A percentile compares a stretch with the other conserved stretches of the same genome.
Conservation (phyloP, 805 yeast genomes). For the Spathaspora girioi region DNA sequence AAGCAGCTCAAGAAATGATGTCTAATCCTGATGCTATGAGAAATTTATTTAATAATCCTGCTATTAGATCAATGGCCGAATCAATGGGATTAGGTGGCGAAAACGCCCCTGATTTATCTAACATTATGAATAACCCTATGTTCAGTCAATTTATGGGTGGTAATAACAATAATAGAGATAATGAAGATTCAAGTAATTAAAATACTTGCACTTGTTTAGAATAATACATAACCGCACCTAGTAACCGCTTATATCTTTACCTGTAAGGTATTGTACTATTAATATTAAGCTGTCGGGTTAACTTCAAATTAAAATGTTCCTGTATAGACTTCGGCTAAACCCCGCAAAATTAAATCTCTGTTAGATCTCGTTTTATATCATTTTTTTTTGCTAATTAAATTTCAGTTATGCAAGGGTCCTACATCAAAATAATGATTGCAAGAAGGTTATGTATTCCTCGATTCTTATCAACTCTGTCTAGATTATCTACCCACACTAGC, state of each 20-base stretch:
- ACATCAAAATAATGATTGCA: background rate
- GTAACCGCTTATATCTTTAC: too few relatives aligned
- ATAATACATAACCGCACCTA: too few relatives aligned
- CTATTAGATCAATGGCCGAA: slow-evolving; percentile 79
- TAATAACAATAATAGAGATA: slow-evolving; percentile 1
- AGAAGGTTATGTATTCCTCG: background rate
- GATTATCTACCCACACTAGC: background rate
- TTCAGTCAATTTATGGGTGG: slow-evolving; percentile 68
- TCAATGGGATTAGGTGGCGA: slow-evolving; percentile 67
- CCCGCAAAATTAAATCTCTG: too few relatives aligned
- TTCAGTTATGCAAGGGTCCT: background rate
- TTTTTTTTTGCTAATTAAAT: too few relatives aligned
- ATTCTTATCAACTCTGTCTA: background rate
- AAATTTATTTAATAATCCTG: slow-evolving; percentile 76
- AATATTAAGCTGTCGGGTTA: too few relatives aligned
- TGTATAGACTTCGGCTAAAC: too few relatives aligned
- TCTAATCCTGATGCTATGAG: slow-evolving; percentile 74
- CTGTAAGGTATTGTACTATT: too few relatives aligned
- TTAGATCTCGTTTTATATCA: too few relatives aligned
- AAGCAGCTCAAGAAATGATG: slow-evolving; percentile 87
- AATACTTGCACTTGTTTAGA: too few relatives aligned
- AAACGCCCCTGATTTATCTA: slow-evolving; percentile 55
- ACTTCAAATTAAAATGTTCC: too few relatives aligned
- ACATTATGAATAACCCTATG: slow-evolving; percentile 79
- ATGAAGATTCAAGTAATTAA: background rate